Evolutionary conservation across 2,329 filamentous ascomycete genomes (phyloP).

Genomic region (Cladophialophora yegresii): DNA sequence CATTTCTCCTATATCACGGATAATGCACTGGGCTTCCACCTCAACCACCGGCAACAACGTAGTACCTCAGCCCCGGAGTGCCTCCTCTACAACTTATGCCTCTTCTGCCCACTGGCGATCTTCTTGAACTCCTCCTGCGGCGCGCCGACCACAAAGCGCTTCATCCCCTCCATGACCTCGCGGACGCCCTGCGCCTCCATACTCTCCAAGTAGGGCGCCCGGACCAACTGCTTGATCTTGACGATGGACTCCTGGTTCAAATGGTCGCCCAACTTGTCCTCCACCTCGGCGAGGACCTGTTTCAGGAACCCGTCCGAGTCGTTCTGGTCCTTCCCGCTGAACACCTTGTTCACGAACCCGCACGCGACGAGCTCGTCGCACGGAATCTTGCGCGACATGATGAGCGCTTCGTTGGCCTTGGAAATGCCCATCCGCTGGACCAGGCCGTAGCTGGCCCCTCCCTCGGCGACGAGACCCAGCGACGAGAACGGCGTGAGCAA

Average conservation of each 20-base stretch:
- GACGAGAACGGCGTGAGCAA: constrained; percentile 89
- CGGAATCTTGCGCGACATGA: constrained; percentile 80
- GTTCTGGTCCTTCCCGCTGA: constrained; percentile 60
- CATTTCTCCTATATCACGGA: neutral
- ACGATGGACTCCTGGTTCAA: constrained; percentile 76
- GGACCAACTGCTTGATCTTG: constrained; percentile 81
- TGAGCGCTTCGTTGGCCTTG: constrained; percentile 86
- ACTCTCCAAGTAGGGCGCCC: constrained; percentile 69
- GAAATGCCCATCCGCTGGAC: constrained; percentile 76
- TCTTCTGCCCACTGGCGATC: constrained; percentile 84
- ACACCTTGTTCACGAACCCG: constrained; percentile 85
- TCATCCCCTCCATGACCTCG: constrained; percentile 83
- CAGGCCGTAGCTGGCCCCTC: constrained; percentile 75
- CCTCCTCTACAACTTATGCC: constrained; percentile 74
- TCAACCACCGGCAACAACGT: neutral
- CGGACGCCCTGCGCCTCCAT: constrained; percentile 75
- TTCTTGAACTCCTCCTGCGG: constrained; percentile 88
- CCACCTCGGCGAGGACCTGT: constrained; percentile 74
- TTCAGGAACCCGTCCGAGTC: constrained; percentile 70
- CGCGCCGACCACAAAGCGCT: constrained; percentile 74
- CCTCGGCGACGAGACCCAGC: constrained; percentile 86
- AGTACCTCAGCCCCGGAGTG: neutral
- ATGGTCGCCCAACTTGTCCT: constrained; percentile 77
- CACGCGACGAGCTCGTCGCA: constrained; percentile 71
- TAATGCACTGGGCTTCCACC: neutral